Evolutionary conservation across 306 rosid species (phyloP), one percentile per base, ranked within the genome.

Genomic region (Phaseolus lunatus): DNA sequence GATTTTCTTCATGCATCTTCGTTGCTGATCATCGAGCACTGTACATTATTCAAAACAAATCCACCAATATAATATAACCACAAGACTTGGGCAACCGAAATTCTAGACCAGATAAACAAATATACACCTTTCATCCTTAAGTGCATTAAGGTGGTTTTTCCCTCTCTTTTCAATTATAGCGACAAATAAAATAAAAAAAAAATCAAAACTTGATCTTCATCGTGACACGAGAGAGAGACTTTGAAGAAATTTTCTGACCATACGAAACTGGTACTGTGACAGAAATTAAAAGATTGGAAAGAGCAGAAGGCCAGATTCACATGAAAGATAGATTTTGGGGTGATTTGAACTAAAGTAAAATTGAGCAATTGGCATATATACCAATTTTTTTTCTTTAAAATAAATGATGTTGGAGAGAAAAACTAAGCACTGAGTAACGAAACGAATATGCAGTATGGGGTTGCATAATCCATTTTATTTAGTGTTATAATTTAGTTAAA

Each of bases 1-100:
- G 47, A 45, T 24, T 47, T 67, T 22, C 35, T 72, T 79, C 45
- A 44, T 81, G 50, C 75, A 37, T 58, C 73, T 77, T 69, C 84
- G 37, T 63, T 54, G 61, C 56, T 56, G 57, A 50, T 23, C 19
- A 48, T 77, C 10, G 15, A 76, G 19, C 61, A 70, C 66, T 35
- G 81, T 70, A 52, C 63, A 83, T 69, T 15, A 78, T 68, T 71
- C 4, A 39, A 23, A 29, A 24, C 37, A 27, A 44, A 24, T 13
- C 16, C 16, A 37, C 22, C 63, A 37, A 45, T n/a, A 22, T 10
- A 23, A 73, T 69, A 35, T 65, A 20, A 14, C 54, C 65, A 70
- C 5, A 70, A 78, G 59, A 65, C 64, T 57, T 72, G 7, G 14
- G 56, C 44, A 37, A n/a, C 63, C 24, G 19, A 62, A 62, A 70